Percentiles rank a stretch among this genome's conserved stretches.
phyloP scores from a whole-genome alignment of 495 filamentous ascomycete genomes.

The Xeromyces bisporus region DNA sequence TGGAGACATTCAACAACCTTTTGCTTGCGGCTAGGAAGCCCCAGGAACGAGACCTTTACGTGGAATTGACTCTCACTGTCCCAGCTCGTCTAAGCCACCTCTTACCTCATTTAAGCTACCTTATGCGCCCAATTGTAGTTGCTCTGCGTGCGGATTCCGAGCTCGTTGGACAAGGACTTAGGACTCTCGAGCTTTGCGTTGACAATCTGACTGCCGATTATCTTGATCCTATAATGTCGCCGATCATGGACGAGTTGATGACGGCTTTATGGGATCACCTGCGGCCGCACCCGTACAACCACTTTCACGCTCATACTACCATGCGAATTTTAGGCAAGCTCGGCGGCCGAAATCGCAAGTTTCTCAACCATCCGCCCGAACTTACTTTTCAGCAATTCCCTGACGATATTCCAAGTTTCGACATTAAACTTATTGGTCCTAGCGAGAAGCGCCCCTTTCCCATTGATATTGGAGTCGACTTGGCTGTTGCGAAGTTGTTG shows the following conservation, averaged over 20 bases:
- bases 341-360: slow-evolving; percentile 86
- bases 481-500: slow-evolving; percentile 71
- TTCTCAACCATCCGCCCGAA: slow-evolving; percentile 70
- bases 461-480: slow-evolving; percentile 64
- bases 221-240: slow-evolving; percentile 96
- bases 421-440: slow-evolving; percentile 75
- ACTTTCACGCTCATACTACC: slow-evolving; percentile 93
- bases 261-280: slow-evolving; percentile 90
- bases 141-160: slow-evolving; percentile 83
- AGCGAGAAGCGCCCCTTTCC: slow-evolving; percentile 78
- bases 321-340: slow-evolving; percentile 98
- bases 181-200: slow-evolving; percentile 91
- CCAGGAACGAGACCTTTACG: slow-evolving; percentile 83
- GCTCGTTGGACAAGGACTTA: slow-evolving; percentile 80
- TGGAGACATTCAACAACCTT: slow-evolving; percentile 92
- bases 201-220: slow-evolving; percentile 98
- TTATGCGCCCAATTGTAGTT: slow-evolving; percentile 94
- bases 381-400: slow-evolving; percentile 69
- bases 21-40: slow-evolving; percentile 77
- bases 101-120: slow-evolving; percentile 85
- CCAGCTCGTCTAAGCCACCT: slow-evolving; percentile 90
- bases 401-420: slow-evolving; percentile 72
- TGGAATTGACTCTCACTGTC: slow-evolving; percentile 90
- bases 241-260: slow-evolving; percentile 97
- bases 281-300: slow-evolving; percentile 79